Evolutionary conservation across 2,329 filamentous ascomycete species (phyloP), one percentile per base, ranked within the genome.

Genomic region (Chrysoporthe austroafricana): DNA sequence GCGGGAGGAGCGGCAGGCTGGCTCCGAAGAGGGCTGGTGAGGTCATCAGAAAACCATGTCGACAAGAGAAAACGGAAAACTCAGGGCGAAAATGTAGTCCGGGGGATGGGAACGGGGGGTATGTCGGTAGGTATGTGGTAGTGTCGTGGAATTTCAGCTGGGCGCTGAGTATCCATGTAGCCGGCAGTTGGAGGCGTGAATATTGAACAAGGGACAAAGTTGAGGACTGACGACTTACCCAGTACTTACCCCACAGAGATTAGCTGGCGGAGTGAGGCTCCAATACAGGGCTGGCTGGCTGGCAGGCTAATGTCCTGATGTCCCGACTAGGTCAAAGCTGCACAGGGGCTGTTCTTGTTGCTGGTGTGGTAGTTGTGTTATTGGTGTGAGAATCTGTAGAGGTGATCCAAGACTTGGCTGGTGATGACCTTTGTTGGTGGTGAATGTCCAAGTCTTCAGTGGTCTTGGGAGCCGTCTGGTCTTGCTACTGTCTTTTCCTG

Each of bases 201-300:
- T 7, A 5, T n/a, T 16, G 60, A 21, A 50, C 60, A 21, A 34
- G 50, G 60, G 32, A 62, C 26, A 52, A 26, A 18, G 26, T 42
- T 42, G 34, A 39, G 36, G 36, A 39, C 36, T 39, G 36, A 39
- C 36, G 36, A 39, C 9, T 26, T 26, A 26, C 26, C 26, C 26
- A 26, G 26, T 54, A 61, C 59, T 61, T 63, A 63, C 62, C 62
- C 62, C 36, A 63, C 46, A 54, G 39, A 56, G 48, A 16, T 34
- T 61, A 48, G 59, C 59, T 61, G 59, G 50, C 50, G 21, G 50
- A 21, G 21, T 54, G 50, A 54, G 50, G 48, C 50, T 54, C 26
- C 50, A 54, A 34, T 54, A 54, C 21, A 54, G 14, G 50, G 21
- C 50, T 57, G 59, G 21, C 42, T 61, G 34, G 59, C 59, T 34